These are phyloP conservation scores for Colletotrichum cuscutae DNA, from an alignment of 2,329 filamentous ascomycete genomes.

Conservation along the genomic window DNA sequence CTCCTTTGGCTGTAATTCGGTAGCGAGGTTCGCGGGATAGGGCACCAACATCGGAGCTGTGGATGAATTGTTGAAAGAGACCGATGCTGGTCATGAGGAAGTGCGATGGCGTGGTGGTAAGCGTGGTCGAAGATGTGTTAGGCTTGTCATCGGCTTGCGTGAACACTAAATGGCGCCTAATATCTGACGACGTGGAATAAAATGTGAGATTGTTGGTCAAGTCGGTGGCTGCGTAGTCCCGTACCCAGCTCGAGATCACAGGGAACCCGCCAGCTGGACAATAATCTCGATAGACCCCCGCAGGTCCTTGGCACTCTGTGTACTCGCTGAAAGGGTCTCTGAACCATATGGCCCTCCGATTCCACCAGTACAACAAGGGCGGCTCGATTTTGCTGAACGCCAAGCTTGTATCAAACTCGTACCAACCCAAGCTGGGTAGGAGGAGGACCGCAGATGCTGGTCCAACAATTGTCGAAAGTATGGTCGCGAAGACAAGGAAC, in stretches of 20 bases:
- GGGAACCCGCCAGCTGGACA: conserved; percentile 5
- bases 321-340: background rate
- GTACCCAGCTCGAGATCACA: background rate
- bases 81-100: conserved; percentile 1
- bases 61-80: background rate
- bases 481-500: conserved; percentile 10
- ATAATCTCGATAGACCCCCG: background rate
- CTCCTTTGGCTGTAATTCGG: background rate
- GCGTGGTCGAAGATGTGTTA: background rate
- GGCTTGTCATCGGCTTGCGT: background rate
- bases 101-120: background rate
- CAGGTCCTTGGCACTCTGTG: background rate
- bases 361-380: background rate
- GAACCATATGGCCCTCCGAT: background rate
- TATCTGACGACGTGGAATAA: background rate
- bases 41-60: background rate
- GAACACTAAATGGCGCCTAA: background rate
- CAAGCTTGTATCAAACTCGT: background rate
- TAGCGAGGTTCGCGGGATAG: background rate
- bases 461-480: conserved; percentile 12
- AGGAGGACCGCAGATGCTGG: conserved; percentile 25
- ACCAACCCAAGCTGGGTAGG: conserved; percentile 15
- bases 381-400: background rate
- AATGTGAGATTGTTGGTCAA: background rate
- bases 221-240: background rate